phyloP scores from a whole-genome alignment of 1,284 basidiomycete species.

The Cystobasidium slooffiae region DNA sequence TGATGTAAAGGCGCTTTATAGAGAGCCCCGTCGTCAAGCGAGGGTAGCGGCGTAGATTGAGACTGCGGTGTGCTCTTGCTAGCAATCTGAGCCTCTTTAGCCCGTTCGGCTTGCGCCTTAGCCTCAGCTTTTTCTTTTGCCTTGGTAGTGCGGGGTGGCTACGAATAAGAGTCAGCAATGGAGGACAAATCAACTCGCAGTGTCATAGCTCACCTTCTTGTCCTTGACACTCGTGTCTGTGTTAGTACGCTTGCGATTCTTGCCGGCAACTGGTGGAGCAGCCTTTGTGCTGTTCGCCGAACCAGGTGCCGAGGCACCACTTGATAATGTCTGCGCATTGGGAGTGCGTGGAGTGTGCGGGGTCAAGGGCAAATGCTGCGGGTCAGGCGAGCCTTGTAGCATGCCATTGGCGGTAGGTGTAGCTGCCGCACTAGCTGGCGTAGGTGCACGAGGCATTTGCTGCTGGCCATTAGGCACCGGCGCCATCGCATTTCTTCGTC shows the following conservation, averaged over 20 bases:
- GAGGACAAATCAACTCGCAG: background rate
- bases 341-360: slow-evolving; percentile 33
- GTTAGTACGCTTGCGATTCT: slow-evolving; percentile 28
- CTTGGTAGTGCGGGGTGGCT: background rate
- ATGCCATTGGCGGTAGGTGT: slow-evolving; percentile 32
- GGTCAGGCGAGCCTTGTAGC: slow-evolving; percentile 33
- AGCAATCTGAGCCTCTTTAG: background rate
- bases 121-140: slow-evolving; percentile 11
- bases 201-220: slow-evolving; percentile 24
- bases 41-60: slow-evolving; percentile 6
- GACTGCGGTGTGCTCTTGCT: slow-evolving; percentile 19
- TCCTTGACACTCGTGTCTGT: slow-evolving; percentile 30
- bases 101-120: background rate
- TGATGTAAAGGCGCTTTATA: slow-evolving; percentile 1
- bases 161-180: background rate
- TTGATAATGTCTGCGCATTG: slow-evolving; percentile 5
- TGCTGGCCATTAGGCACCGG: slow-evolving; percentile 4
- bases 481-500: slow-evolving; percentile 19
- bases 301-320: slow-evolving; percentile 7
- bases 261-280: slow-evolving; percentile 8
- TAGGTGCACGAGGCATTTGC: slow-evolving; percentile 14
- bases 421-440: slow-evolving; percentile 16
- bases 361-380: slow-evolving; percentile 21
- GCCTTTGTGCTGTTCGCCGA: slow-evolving; percentile 19
- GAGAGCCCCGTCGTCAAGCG: background rate